Evolutionary conservation across 495 filamentous ascomycete genomes (phyloP).

Genomic region (Daldinia concentrica): DNA sequence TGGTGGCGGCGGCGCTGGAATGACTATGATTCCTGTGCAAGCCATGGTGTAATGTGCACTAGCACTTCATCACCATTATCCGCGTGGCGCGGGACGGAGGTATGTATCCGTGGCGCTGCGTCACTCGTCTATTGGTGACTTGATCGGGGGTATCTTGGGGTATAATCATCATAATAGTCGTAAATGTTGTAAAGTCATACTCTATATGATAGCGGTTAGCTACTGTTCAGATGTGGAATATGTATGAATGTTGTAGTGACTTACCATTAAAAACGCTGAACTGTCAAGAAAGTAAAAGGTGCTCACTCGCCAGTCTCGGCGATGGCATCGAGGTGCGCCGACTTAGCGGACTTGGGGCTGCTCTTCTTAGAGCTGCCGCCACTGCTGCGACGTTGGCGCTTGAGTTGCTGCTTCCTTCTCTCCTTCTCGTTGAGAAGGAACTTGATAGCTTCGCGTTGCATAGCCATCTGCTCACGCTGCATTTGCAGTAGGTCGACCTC

Average conservation of each 20-base stretch:
- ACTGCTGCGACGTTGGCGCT: conserved; percentile 47
- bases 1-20: neutral
- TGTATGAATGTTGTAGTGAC: neutral
- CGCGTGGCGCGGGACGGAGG: conserved; percentile 20
- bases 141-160: conserved; percentile 34
- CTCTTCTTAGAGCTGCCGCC: conserved; percentile 51
- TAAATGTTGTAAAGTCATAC: conserved; percentile 22
- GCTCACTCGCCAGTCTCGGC: conserved; percentile 53
- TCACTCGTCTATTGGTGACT: neutral
- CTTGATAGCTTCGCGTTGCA: conserved; percentile 58
- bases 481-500: conserved; percentile 55
- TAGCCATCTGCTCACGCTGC: conserved; percentile 55
- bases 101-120: conserved; percentile 2
- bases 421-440: conserved; percentile 59
- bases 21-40: neutral
- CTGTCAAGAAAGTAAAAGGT: conserved; percentile 7
- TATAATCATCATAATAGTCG: conserved; percentile 34
- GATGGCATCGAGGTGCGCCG: conserved; percentile 59
- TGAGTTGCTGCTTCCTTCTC: conserved; percentile 44
- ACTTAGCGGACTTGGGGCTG: conserved; percentile 53
- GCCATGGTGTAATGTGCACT: neutral
- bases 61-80: conserved; percentile 1
- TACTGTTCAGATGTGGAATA: neutral
- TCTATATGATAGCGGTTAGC: neutral
- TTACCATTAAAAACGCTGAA: conserved; percentile 42